phyloP scores from a whole-genome alignment of 1,284 basidiomycete species.

The Phlebopus sp. region DNA sequence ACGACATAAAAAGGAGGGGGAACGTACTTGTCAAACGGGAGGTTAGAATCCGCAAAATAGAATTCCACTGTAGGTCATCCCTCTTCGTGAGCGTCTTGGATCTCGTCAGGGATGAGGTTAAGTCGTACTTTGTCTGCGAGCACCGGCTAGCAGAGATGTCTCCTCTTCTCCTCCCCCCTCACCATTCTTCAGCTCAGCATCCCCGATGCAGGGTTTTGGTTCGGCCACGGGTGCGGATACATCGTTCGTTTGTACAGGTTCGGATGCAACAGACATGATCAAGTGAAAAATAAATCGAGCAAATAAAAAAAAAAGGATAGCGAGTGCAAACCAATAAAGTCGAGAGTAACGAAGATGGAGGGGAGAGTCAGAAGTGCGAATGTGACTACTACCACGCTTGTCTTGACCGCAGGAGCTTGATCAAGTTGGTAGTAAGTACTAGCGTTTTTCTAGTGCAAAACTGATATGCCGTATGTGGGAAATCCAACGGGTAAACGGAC shows the following conservation, averaged over 20 bases:
- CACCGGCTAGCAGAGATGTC: slow-evolving; percentile 12
- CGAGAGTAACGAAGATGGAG: not conserved
- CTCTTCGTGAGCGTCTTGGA: no score
- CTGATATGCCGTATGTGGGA: no score
- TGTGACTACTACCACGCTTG: not conserved
- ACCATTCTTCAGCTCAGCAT: not conserved
- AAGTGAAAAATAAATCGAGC: not conserved
- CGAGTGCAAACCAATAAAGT: not conserved
- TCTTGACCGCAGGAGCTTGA: not conserved
- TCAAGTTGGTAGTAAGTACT: not conserved
- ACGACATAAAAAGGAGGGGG: not conserved
- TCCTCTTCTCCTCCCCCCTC: slow-evolving; percentile 10
- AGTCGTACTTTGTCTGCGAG: slow-evolving; percentile 26
- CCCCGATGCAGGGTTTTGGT: not conserved
- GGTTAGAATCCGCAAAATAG: slow-evolving; percentile 95
- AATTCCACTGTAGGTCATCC: slow-evolving; percentile 73
- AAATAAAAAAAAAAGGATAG: not conserved
- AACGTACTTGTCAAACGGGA: slow-evolving; percentile 88
- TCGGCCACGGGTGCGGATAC: not conserved
- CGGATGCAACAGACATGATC: slow-evolving; percentile 21
- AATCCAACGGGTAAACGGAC: no score
- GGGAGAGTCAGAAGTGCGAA: not conserved
- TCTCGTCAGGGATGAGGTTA: not conserved
- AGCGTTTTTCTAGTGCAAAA: no score
- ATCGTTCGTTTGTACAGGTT: slow-evolving; percentile 8